phyloP scores from a whole-genome alignment of 805 yeast genomes.

The Tetrapisispora fleetii region DNA sequence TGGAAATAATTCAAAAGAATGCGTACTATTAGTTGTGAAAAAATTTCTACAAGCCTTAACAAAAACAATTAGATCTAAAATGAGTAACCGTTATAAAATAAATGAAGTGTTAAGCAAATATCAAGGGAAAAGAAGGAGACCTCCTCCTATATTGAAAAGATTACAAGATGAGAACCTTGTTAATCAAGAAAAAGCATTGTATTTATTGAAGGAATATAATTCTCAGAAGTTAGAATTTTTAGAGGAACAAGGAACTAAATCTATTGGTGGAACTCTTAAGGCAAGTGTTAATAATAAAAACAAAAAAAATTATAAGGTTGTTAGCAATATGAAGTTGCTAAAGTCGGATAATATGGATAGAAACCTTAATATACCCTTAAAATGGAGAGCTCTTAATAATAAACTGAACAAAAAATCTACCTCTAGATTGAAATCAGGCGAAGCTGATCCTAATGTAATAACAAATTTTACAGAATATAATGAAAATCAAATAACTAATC shows the following conservation, averaged over 20 bases:
- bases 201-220: conserved; percentile 5
- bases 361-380: neutral
- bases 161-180: conserved; percentile 4
- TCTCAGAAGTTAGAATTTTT: conserved; percentile 2
- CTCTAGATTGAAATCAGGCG: neutral
- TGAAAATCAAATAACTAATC: conserved; percentile 18
- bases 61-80: conserved; percentile 42
- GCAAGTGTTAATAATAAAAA: neutral
- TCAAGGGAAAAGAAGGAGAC: conserved; percentile 20
- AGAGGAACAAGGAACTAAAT: neutral
- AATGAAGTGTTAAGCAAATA: conserved; percentile 28
- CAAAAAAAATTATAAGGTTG: too few relatives aligned
- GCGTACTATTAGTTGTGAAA: conserved; percentile 50
- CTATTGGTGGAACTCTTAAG: neutral
- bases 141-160: conserved; percentile 21
- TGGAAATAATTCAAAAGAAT: conserved; percentile 39
- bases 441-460: neutral
- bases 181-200: conserved; percentile 6
- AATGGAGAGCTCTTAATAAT: neutral
- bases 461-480: conserved; percentile 12
- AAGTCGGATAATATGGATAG: neutral
- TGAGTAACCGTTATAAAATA: conserved; percentile 29
- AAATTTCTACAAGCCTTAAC: conserved; percentile 51
- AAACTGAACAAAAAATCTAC: neutral
- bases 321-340: too few relatives aligned